Evolutionary conservation across 306 rosid genomes (phyloP), one percentile per base, ranked within the genome.

Genomic region (Castanea crenata): DNA sequence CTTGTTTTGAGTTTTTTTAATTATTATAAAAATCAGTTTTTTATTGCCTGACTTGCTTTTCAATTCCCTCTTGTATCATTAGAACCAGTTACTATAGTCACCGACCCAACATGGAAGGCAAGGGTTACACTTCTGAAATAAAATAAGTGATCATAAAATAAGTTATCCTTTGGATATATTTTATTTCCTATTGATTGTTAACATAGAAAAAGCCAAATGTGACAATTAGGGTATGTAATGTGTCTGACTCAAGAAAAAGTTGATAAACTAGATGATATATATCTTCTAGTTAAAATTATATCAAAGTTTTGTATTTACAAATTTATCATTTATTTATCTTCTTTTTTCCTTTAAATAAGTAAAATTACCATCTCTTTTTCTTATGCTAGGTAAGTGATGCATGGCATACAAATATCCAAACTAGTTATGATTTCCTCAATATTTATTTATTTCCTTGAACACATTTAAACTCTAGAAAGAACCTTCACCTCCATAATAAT

Each of bases 321-420:
- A 81, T 56, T 74, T 71, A 83, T 55, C 74, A 54, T 76, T 80
- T 81, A 55, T 13, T 78, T 78, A 73, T 80, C 38, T 64, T 55
- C 12, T 8, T 41, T 41, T 41, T 41, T 41, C 46, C 46, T 8
- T 41, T 41, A 49, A 49, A 49, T 49, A 49, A 12, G 16, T 12
- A 69, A 83, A 83, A 38, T 74, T 75, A 80, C 62, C 74, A 54
- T 74, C 81, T 78, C 55, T 16, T 78, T 76, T 76, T 80, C 41
- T 71, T 55, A 77, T 86, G 74, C 79, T 84, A 83, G 85, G 78
- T 82, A 64, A 57, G 74, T 81, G 76, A 79, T 85, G 88, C 81
- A 83, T 73, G 82, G 79, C 74, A 71, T 65, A 82, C 75, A 81
- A 86, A 29, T 82, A 74, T 85, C 92, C 92, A 83, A 86, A 83